Percentiles rank a stretch among this genome's conserved stretches.
These are phyloP conservation scores for Tetrahymena malaccensis DNA, from an alignment of 73 alveolate genomes.

Conservation along the genomic window DNA sequence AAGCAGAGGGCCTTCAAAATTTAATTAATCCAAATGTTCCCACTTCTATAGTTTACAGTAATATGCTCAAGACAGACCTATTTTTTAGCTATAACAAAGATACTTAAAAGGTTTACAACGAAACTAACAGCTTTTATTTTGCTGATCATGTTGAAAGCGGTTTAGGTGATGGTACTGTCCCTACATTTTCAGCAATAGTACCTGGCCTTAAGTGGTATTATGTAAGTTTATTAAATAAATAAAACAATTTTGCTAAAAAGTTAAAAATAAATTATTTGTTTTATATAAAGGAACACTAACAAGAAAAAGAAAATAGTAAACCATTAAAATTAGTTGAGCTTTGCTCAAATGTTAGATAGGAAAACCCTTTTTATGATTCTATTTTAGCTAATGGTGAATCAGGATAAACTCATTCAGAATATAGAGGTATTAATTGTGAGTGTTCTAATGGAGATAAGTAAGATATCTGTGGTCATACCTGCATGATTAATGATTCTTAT, in stretches of 20 bases:
- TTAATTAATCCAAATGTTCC: constrained; percentile 12
- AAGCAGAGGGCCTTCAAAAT: not conserved
- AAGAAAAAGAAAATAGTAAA: not conserved
- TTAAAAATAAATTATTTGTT: not conserved
- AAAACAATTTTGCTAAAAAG: too few species aligned
- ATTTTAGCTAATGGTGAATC: not conserved
- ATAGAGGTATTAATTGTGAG: constrained; percentile 18
- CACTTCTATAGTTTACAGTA: not conserved
- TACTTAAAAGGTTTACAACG: not conserved
- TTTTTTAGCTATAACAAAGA: not conserved
- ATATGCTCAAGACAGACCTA: not conserved
- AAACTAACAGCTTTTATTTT: constrained; percentile 1
- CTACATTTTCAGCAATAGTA: constrained; percentile 10
- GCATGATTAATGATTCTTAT: constrained; percentile 3
- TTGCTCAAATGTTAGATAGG: not conserved
- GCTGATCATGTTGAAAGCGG: not conserved
- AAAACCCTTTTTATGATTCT: not conserved
- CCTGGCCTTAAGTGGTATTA: constrained; percentile 23
- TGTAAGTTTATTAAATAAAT: not conserved
- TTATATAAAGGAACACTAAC: not conserved
- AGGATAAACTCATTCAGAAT: not conserved
- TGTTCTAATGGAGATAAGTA: not conserved
- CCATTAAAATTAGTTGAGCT: not conserved
- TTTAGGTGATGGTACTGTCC: constrained; percentile 9
- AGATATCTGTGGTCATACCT: constrained; percentile 9